phyloP scores from a whole-genome alignment of 441 rosid species.

The Sinapis alba region DNA sequence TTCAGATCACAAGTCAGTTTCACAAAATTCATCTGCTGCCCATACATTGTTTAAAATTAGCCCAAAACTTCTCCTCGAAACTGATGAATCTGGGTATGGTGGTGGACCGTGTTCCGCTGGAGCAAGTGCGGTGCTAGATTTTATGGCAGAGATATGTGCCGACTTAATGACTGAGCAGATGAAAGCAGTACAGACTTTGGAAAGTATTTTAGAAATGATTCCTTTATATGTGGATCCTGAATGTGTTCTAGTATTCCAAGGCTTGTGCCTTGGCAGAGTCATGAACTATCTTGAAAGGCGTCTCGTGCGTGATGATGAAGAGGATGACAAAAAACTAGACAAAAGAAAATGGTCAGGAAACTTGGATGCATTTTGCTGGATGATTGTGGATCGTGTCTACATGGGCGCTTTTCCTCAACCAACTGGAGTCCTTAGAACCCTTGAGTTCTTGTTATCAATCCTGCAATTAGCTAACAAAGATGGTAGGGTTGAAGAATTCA shows the following conservation, averaged over 20 bases:
- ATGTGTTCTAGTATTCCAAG: slow-evolving; percentile 76
- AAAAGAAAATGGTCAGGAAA: slow-evolving; percentile 88
- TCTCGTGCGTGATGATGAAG: slow-evolving; percentile 96
- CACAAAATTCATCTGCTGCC: slow-evolving; percentile 52
- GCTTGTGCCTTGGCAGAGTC: slow-evolving; percentile 80
- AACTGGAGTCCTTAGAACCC: slow-evolving; percentile 63
- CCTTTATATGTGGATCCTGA: slow-evolving; percentile 77
- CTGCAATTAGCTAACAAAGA: slow-evolving; percentile 92
- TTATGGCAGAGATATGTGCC: slow-evolving; percentile 84
- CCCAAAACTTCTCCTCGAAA: slow-evolving; percentile 65
- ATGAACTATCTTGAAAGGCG: slow-evolving; percentile 98
- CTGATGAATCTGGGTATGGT: slow-evolving; percentile 81
- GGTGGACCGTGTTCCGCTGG: slow-evolving; percentile 95
- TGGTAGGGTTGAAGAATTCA: slow-evolving; percentile 89
- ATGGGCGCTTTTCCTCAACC: slow-evolving; percentile 97
- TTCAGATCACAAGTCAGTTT: slow-evolving; percentile 53
- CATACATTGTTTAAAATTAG: slow-evolving; percentile 51
- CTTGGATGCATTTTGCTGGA: slow-evolving; percentile 91
- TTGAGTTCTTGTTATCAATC: slow-evolving; percentile 91
- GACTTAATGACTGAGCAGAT: slow-evolving; percentile 86
- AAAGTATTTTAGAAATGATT: slow-evolving; percentile 69
- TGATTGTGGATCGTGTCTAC: slow-evolving; percentile 91
- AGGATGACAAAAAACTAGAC: slow-evolving; percentile 85
- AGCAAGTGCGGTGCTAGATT: slow-evolving; percentile 84
- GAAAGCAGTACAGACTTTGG: slow-evolving; percentile 67